These are phyloP conservation scores for Dioszegia hungarica DNA, from an alignment of 768 basidiomycete genomes.

Conservation along the genomic window DNA sequence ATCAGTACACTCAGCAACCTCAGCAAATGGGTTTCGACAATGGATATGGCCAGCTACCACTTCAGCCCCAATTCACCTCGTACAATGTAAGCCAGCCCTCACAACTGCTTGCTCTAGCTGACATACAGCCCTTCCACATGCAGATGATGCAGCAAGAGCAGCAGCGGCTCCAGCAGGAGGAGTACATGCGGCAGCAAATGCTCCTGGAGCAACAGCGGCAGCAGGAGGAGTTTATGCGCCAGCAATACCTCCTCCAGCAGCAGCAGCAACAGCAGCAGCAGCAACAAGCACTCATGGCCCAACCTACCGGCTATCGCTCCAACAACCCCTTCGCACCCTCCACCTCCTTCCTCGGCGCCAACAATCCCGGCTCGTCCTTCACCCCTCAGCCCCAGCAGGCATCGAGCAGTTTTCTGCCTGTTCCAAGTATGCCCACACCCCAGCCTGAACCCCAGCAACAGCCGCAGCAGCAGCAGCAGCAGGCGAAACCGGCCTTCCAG, in stretches of 20 bases:
- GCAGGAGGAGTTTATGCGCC: slow-evolving; percentile 49
- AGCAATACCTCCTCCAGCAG: slow-evolving; percentile 35
- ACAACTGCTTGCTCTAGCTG: neutral
- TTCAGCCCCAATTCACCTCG: slow-evolving; percentile 81
- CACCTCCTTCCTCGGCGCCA: slow-evolving; percentile 7
- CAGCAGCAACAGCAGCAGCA: slow-evolving; percentile 39
- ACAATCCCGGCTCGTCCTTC: slow-evolving; percentile 12
- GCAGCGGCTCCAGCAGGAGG: slow-evolving; percentile 51
- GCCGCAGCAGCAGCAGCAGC: slow-evolving; percentile 51
- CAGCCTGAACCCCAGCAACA: slow-evolving; percentile 21
- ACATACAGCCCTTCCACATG: slow-evolving; percentile 58
- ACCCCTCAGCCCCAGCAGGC: slow-evolving; percentile 25
- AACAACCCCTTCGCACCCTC: slow-evolving; percentile 88
- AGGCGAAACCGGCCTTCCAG: slow-evolving; percentile 48
- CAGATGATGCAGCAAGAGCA: slow-evolving; percentile 80
- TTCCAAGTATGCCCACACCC: slow-evolving; percentile 40
- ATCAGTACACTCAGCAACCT: slow-evolving; percentile 47
- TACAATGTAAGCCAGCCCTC: slow-evolving; percentile 60
- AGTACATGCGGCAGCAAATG: slow-evolving; percentile 54
- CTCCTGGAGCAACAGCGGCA: slow-evolving; percentile 49
- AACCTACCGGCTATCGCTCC: slow-evolving; percentile 57
- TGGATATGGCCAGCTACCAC: slow-evolving; percentile 58
- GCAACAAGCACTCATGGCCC: slow-evolving; percentile 47
- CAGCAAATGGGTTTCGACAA: slow-evolving; percentile 47
- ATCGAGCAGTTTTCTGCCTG: slow-evolving; percentile 45